These are phyloP conservation scores for Candida alai DNA, from an alignment of 805 yeast genomes.

Conservation along the genomic window DNA sequence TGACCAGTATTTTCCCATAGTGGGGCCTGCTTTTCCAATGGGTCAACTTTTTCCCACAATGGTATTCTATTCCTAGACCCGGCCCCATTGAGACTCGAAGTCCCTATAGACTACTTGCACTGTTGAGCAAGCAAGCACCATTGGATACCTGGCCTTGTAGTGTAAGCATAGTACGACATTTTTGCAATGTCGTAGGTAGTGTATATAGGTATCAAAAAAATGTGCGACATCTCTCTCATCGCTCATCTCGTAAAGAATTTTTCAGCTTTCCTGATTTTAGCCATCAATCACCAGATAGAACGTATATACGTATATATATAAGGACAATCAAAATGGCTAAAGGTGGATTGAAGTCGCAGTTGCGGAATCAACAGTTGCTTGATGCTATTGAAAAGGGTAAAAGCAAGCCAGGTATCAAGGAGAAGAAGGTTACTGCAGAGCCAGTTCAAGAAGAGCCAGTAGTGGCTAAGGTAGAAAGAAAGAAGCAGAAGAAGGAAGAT, in stretches of 20 bases:
- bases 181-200: no score
- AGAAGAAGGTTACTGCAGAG: constrained; percentile 9
- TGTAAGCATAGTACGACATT: no score
- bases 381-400: constrained; percentile 22
- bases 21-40: no score
- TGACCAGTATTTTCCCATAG: no score
- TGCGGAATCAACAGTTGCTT: constrained; percentile 24
- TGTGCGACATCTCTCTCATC: no score
- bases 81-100: no score
- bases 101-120: background rate
- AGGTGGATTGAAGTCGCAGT: constrained; percentile 27
- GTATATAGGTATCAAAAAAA: no score
- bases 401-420: constrained; percentile 17
- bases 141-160: no score
- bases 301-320: no score
- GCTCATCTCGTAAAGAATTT: constrained; percentile 4
- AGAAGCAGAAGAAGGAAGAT: constrained; percentile 13
- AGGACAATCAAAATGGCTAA: constrained; percentile 23
- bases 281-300: constrained; percentile 3
- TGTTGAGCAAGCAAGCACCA: background rate
- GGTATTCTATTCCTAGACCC: no score
- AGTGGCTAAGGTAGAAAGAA: constrained; percentile 5
- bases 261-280: constrained; percentile 1
- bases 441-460: constrained; percentile 7
- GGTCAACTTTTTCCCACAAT: no score